phyloP scores from a whole-genome alignment of 108 stramenopile genomes.

The Discostella stelligeroides region DNA sequence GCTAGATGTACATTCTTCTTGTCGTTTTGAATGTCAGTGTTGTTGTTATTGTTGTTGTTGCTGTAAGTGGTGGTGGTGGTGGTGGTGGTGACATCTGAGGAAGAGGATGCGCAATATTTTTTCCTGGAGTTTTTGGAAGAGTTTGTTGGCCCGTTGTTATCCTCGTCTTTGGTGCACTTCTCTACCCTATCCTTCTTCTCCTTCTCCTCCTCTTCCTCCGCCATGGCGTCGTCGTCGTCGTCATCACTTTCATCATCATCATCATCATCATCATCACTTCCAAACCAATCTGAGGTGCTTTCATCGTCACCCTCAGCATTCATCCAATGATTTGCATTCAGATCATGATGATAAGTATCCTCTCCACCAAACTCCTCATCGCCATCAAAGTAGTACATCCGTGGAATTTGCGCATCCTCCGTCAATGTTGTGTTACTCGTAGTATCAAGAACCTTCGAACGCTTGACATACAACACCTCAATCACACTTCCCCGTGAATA shows the following conservation, averaged over 20 bases:
- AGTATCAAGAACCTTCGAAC: conserved; percentile 36
- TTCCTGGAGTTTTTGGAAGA: too few species aligned
- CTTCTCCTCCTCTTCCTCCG: too few species aligned
- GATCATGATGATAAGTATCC: background rate
- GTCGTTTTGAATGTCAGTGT: conserved; percentile 9
- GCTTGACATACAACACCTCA: conserved; percentile 70
- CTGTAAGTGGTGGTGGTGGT: too few species aligned
- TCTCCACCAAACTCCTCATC: background rate
- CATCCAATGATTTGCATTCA: conserved; percentile 6
- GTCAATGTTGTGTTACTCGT: background rate
- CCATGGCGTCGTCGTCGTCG: background rate
- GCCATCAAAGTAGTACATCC: background rate
- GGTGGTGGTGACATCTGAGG: too few species aligned
- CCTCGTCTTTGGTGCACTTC: too few species aligned
- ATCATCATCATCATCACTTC: conserved; percentile 30
- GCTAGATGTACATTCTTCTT: conserved; percentile 62
- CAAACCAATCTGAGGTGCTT: conserved; percentile 31
- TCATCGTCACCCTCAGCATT: conserved; percentile 9
- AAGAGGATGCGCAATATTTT: too few species aligned
- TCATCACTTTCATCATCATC: conserved; percentile 15
- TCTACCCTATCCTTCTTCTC: too few species aligned
- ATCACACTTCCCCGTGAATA: conserved; percentile 85
- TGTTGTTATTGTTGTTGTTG: background rate
- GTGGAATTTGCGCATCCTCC: background rate
- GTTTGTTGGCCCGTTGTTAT: too few species aligned